phyloP scores from a whole-genome alignment of 495 filamentous ascomycete genomes.

The Aspergillus sclerotiicarbonarius region DNA sequence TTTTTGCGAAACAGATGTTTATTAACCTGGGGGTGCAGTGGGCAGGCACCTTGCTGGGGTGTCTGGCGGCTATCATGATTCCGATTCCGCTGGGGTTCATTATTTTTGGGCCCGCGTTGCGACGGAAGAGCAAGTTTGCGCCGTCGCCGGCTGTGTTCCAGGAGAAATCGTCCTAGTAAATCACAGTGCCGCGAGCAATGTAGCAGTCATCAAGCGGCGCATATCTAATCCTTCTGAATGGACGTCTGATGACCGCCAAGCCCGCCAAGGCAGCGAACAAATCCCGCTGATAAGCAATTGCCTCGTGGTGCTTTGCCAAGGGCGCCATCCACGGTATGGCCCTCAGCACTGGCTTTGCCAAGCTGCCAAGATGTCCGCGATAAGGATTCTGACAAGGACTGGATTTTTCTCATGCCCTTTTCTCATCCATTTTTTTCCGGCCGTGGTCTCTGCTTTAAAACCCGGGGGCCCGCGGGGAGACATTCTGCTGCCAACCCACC shows the following conservation, averaged over 20 bases:
- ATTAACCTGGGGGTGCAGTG: conserved; percentile 72
- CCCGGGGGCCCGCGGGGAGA: conserved; percentile 7
- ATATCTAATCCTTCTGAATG: too few species aligned
- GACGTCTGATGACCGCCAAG: too few species aligned
- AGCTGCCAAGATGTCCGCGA: conserved; percentile 9
- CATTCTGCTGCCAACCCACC: not conserved
- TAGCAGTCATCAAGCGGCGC: too few species aligned
- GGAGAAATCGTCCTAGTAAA: conserved; percentile 11
- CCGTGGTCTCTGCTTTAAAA: conserved; percentile 9
- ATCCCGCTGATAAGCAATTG: not conserved
- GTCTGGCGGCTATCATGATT: conserved; percentile 64
- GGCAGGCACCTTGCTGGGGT: conserved; percentile 75
- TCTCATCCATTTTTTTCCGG: conserved; percentile 10
- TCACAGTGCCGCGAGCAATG: not conserved
- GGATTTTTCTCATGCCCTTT: not conserved
- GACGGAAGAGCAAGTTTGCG: conserved; percentile 38
- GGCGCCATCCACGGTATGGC: conserved; percentile 1
- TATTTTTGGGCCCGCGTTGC: conserved; percentile 31
- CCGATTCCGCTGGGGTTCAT: conserved; percentile 62
- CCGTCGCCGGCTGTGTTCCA: conserved; percentile 20
- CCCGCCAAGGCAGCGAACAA: not conserved
- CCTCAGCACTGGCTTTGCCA: conserved; percentile 5
- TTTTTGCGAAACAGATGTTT: conserved; percentile 82
- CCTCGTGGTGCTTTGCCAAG: not conserved
- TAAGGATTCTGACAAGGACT: not conserved